A percentile compares a stretch with the other conserved stretches of the same genome.
Conservation (phyloP, 768 basidiomycete genomes). For the Hypholoma fasciculare region DNA sequence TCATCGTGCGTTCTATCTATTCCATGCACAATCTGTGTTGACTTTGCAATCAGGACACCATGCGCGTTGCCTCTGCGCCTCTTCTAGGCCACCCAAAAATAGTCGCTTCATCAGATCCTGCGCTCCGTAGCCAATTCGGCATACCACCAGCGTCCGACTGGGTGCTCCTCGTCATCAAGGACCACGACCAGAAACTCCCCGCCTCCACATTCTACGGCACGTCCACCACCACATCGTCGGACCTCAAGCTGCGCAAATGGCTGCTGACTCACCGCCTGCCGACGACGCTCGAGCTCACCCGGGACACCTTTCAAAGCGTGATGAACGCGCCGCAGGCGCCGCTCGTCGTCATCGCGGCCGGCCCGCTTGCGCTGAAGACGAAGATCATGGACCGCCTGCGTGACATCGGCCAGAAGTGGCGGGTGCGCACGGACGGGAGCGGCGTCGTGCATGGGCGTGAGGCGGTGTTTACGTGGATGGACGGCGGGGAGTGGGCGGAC, state of each 20-base stretch:
- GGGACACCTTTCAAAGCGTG: slow-evolving; percentile 78
- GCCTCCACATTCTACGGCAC: slow-evolving; percentile 43
- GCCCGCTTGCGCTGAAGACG: slow-evolving; percentile 26
- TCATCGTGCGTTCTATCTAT: slow-evolving; percentile 29
- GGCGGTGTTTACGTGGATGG: slow-evolving; percentile 91
- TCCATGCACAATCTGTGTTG: not conserved
- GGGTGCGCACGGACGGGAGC: slow-evolving; percentile 38
- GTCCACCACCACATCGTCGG: slow-evolving; percentile 16
- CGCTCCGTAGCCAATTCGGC: slow-evolving; percentile 35
- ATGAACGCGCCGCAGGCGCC: slow-evolving; percentile 81
- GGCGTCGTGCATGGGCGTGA: slow-evolving; percentile 44
- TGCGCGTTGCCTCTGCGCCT: slow-evolving; percentile 35
- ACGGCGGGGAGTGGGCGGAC: slow-evolving; percentile 76
- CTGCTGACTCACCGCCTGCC: slow-evolving; percentile 73
- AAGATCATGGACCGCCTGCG: slow-evolving; percentile 47
- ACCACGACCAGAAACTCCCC: slow-evolving; percentile 48
- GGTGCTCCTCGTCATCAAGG: slow-evolving; percentile 69
- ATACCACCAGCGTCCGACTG: slow-evolving; percentile 45
- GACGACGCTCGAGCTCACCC: slow-evolving; percentile 68
- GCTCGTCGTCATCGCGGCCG: slow-evolving; percentile 75
- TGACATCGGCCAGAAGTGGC: slow-evolving; percentile 64
- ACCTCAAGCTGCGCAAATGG: slow-evolving; percentile 51
- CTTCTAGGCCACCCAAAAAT: slow-evolving; percentile 50
- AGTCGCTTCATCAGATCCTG: slow-evolving; percentile 37
- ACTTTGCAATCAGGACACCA: slow-evolving; percentile 28